These are phyloP conservation scores for Prunus salicina DNA, from an alignment of 306 rosid genomes.

Conservation along the genomic window DNA sequence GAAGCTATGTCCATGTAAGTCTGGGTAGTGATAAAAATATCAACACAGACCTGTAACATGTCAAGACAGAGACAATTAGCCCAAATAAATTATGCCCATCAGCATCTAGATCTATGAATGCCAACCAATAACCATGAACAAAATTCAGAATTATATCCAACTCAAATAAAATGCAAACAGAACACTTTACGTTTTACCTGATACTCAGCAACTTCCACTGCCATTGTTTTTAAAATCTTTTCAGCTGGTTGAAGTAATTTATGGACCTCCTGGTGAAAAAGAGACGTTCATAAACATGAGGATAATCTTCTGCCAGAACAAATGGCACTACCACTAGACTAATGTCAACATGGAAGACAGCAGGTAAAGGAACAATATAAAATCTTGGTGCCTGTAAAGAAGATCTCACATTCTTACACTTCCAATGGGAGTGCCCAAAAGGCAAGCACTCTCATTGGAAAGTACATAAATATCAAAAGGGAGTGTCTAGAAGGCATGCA, in stretches of 20 bases:
- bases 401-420: not conserved
- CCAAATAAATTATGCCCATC: constrained; percentile 16
- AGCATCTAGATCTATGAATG: not conserved
- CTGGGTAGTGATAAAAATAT: constrained; percentile 85
- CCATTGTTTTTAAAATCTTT: constrained; percentile 75
- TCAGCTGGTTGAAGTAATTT: constrained; percentile 92
- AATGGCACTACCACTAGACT: not conserved
- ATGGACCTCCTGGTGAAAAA: constrained; percentile 70
- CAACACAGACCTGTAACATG: constrained; percentile 82
- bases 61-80: constrained; percentile 27
- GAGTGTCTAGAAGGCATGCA: too few relatives aligned
- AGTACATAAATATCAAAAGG: too few relatives aligned
- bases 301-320: not conserved
- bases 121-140: not conserved
- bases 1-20: constrained; percentile 83
- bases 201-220: constrained; percentile 86
- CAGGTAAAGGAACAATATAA: not conserved
- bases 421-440: too few relatives aligned
- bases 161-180: constrained; percentile 24
- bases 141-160: constrained; percentile 10
- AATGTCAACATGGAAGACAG: not conserved
- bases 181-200: constrained; percentile 49
- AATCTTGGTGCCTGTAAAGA: too few relatives aligned
- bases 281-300: not conserved
- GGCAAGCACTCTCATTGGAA: too few relatives aligned